Evolutionary conservation across 208 protist genomes (phyloP).

Genomic region (Endotrypanum monterogeii): DNA sequence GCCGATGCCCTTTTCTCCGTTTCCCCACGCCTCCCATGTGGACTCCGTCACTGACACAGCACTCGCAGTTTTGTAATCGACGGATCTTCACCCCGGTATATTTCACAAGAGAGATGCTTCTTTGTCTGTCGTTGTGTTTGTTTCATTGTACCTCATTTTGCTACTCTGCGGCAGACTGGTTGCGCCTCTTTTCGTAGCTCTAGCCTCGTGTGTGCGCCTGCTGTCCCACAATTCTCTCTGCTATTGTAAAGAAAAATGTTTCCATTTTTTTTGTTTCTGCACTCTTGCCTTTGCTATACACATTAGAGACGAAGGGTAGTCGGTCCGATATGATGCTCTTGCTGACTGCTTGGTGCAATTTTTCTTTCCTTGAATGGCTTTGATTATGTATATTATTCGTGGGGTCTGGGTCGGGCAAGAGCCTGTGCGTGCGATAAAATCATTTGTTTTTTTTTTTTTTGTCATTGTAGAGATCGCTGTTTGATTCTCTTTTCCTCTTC

Average conservation of each 20-base stretch:
- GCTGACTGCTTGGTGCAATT: conserved; percentile 1
- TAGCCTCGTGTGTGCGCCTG: too few relatives aligned
- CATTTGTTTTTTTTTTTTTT: background rate
- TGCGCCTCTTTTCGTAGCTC: background rate
- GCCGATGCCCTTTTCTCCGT: background rate
- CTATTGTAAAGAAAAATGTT: too few relatives aligned
- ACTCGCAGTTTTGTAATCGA: background rate
- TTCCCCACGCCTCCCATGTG: background rate
- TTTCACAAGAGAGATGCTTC: background rate
- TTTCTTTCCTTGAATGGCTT: background rate
- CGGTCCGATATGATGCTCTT: background rate
- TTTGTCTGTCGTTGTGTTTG: conserved; percentile 16
- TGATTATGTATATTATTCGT: conserved; percentile 4
- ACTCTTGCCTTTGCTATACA: background rate
- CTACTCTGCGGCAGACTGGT: background rate
- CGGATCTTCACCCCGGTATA: background rate
- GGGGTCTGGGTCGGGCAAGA: background rate
- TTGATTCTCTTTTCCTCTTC: background rate
- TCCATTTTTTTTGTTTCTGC: background rate
- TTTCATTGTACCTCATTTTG: background rate
- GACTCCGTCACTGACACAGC: background rate
- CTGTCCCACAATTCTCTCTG: too few relatives aligned
- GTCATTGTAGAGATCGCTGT: background rate
- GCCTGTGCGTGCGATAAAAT: background rate
- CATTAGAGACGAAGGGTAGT: background rate